phyloP scores from a whole-genome alignment of 2,329 filamentous ascomycete genomes.

The Ciborinia camelliae region DNA sequence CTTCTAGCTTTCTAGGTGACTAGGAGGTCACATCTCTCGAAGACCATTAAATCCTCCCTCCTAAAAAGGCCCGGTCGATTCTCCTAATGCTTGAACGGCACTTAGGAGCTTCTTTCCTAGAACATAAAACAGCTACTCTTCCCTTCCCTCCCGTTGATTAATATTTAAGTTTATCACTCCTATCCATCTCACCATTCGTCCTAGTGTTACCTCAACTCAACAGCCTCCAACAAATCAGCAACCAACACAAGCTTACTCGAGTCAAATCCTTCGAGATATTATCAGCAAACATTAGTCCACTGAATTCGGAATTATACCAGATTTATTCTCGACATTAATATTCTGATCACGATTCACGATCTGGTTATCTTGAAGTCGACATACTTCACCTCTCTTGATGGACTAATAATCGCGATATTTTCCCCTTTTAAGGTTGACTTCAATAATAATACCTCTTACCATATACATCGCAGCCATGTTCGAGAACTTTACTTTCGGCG shows the following conservation, averaged over 20 bases:
- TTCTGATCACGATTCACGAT: background rate
- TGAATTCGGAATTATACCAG: background rate
- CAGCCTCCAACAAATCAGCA: background rate
- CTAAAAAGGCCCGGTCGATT: conserved; percentile 11
- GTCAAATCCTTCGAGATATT: background rate
- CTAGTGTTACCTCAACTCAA: background rate
- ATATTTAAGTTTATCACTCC: background rate
- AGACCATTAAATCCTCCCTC: background rate
- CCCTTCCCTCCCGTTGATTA: background rate
- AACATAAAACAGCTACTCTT: background rate
- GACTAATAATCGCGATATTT: background rate
- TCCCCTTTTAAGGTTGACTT: background rate
- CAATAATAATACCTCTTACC: background rate
- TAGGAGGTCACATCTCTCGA: background rate
- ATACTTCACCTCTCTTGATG: background rate
- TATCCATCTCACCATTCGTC: background rate
- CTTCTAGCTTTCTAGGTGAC: conserved; percentile 6
- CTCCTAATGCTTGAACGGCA: conserved; percentile 7
- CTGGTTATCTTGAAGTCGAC: background rate
- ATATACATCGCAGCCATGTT: conserved; percentile 7
- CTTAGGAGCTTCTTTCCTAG: background rate
- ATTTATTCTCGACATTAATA: background rate
- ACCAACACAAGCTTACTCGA: background rate
- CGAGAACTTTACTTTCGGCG: conserved; percentile 18
- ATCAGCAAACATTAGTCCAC: background rate